phyloP scores from a whole-genome alignment of 1,284 basidiomycete genomes.

The Anthracocystis panici-leucophaei region DNA sequence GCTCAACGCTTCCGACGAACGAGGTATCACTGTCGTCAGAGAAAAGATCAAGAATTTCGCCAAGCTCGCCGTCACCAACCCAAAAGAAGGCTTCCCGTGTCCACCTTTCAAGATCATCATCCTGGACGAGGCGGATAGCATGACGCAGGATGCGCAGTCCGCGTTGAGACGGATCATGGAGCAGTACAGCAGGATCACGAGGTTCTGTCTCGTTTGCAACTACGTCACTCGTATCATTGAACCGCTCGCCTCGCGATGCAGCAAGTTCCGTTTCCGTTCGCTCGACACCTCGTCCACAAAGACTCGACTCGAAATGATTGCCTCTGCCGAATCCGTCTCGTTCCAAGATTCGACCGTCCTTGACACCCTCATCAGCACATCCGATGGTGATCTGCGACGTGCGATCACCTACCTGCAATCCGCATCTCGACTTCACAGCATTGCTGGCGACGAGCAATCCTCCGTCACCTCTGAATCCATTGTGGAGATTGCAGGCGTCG shows the following conservation, averaged over 20 bases:
- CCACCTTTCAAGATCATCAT: conserved; percentile 99
- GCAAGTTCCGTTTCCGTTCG: conserved; percentile 97
- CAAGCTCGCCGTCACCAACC: conserved; percentile 72
- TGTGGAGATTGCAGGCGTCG: conserved; percentile 96
- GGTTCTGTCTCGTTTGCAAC: conserved; percentile 99
- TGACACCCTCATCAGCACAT: conserved; percentile 80
- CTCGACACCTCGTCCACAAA: conserved; percentile 83
- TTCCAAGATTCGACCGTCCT: conserved; percentile 70
- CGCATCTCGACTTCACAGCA: conserved; percentile 79
- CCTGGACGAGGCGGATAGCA: conserved; percentile 97
- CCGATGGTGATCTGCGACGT: conserved; percentile 92
- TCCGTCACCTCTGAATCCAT: conserved; percentile 72
- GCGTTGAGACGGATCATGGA: conserved; percentile 98
- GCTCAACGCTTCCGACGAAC: conserved; percentile 98
- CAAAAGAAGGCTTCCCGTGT: conserved; percentile 79
- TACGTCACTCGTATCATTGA: conserved; percentile 99
- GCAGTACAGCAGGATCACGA: conserved; percentile 92
- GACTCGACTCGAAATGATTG: conserved; percentile 83
- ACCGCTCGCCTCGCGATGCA: conserved; percentile 97
- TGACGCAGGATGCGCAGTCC: conserved; percentile 99
- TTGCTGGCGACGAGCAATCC: conserved; percentile 29
- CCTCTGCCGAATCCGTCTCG: conserved; percentile 74
- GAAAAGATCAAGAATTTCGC: conserved; percentile 99
- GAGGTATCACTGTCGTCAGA: conserved; percentile 94
- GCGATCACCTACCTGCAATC: conserved; percentile 99